Evolutionary conservation across 371 early-diverging fungal genomes (phyloP), one percentile per base, ranked within the genome.

Genomic region (Syncephalastrum racemosum): DNA sequence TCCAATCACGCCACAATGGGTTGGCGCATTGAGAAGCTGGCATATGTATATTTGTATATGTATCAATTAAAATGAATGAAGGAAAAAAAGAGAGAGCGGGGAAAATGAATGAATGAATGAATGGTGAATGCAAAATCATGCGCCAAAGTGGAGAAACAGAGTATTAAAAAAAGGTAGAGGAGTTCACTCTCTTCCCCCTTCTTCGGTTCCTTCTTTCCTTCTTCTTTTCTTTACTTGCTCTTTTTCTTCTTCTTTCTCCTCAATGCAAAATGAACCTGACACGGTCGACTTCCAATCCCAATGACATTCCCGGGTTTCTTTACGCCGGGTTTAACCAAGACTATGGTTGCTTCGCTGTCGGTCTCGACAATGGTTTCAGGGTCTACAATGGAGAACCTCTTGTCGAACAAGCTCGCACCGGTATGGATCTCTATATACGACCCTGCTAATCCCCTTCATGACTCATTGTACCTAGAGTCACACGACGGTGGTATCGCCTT

Each of bases 341-440:
- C 70, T 93, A 83, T 68, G 90, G 91, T 52, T 98, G 97, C 76
- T 89, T 98, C 57, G 88, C 96, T 8, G 88, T 92, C n/a, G 97
- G 98, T 12, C 84, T 93, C 2, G 86, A 92, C 56, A 80, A 73
- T 41, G 96, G 97, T 0, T 96, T 96, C 74, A 80, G 89, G 62
- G 92, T 97, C 45, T 97, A 86, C 75, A 97, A 96, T 73, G 89
- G 91, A 68, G 96, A 97, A 66, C 97, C 98, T 7, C 70, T 90
- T 50, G 84, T 88, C 58, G 88, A 91, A 70, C 90, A 90, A 66
- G 87, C 87, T 79, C 82, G 88, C 42, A 83, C 87, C 62, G 91
- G 90, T 89, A 85, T 4, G 19, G 12, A 19, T 4, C 12, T 24
- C 20, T 49, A n/a, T n/a, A n/a, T n/a, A 8, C 18, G n/a, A 2